These are phyloP conservation scores for Stentor coeruleus DNA, from an alignment of 73 alveolate genomes.

Conservation along the genomic window DNA sequence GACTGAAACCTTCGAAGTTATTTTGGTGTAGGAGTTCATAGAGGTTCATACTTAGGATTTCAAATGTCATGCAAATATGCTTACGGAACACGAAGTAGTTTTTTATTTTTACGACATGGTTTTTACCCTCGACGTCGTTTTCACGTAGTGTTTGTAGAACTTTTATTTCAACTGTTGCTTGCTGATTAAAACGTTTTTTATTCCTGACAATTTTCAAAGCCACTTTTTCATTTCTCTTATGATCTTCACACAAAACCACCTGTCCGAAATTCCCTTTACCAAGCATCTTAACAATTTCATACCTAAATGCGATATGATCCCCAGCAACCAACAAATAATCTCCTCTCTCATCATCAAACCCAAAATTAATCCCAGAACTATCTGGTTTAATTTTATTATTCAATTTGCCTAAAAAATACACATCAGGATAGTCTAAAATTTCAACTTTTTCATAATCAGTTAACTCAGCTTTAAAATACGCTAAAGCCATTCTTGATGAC, in stretches of 20 bases:
- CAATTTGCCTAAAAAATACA: conserved; percentile 10
- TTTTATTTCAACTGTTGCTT: conserved; percentile 63
- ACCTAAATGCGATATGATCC: conserved; percentile 66
- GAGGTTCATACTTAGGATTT: conserved; percentile 51
- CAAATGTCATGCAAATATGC: conserved; percentile 56
- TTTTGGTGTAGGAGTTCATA: conserved; percentile 32
- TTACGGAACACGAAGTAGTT: conserved; percentile 52
- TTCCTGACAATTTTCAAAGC: conserved; percentile 73
- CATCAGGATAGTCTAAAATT: conserved; percentile 13
- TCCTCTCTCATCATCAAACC: conserved; percentile 60
- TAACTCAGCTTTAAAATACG: background rate
- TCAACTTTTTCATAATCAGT: conserved; percentile 22
- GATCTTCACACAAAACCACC: conserved; percentile 64
- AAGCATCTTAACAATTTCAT: conserved; percentile 55
- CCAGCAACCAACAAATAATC: conserved; percentile 48
- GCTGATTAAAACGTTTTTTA: conserved; percentile 38
- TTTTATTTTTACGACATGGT: conserved; percentile 43
- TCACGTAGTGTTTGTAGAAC: conserved; percentile 39
- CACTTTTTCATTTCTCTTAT: conserved; percentile 48
- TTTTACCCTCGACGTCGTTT: conserved; percentile 42
- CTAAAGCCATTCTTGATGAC: conserved; percentile 17
- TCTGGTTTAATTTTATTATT: background rate
- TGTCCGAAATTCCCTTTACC: conserved; percentile 84
- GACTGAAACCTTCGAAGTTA: conserved; percentile 13
- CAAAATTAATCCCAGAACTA: conserved; percentile 9